A percentile compares a stretch with the other conserved stretches of the same genome.
phyloP scores from a whole-genome alignment of 1,139 yeast genomes.

The Yamadazyma dushanensis region DNA sequence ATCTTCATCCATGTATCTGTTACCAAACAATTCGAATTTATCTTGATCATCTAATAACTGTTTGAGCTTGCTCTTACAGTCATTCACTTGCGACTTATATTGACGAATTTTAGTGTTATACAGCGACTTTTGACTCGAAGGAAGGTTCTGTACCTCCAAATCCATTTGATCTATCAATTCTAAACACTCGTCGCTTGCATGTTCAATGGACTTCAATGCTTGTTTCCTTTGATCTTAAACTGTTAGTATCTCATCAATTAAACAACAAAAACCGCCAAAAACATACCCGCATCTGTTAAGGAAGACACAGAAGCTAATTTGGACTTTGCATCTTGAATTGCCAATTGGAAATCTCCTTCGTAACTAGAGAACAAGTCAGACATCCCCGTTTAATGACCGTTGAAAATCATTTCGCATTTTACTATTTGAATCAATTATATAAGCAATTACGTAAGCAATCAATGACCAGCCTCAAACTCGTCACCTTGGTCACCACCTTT shows the following conservation, averaged over 20 bases:
- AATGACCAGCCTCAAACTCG: constrained; percentile 55
- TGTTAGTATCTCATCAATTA: constrained; percentile 23
- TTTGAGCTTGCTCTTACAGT: constrained; percentile 52
- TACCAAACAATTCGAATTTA: constrained; percentile 68
- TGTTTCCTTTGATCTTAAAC: constrained; percentile 44
- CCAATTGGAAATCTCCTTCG: constrained; percentile 73
- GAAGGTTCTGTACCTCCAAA: constrained; percentile 77
- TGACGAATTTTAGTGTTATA: constrained; percentile 73
- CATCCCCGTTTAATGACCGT: constrained; percentile 26
- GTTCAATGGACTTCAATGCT: constrained; percentile 60
- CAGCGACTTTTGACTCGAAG: constrained; percentile 65
- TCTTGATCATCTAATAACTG: constrained; percentile 61
- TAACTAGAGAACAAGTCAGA: constrained; percentile 65
- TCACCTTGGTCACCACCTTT: constrained; percentile 47
- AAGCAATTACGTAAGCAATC: no score
- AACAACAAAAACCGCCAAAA: not conserved
- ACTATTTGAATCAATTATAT: not conserved
- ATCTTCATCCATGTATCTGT: constrained; percentile 35
- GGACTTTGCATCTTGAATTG: constrained; percentile 68
- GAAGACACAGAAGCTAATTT: constrained; percentile 60
- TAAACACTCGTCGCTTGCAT: constrained; percentile 60
- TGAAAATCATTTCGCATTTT: constrained; percentile 2
- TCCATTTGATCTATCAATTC: constrained; percentile 81
- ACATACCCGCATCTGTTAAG: constrained; percentile 48
- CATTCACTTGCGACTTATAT: constrained; percentile 61